Base-by-base conservation (phyloP, 495 filamentous ascomycete species). In the Aspergillus diversus region DNA sequence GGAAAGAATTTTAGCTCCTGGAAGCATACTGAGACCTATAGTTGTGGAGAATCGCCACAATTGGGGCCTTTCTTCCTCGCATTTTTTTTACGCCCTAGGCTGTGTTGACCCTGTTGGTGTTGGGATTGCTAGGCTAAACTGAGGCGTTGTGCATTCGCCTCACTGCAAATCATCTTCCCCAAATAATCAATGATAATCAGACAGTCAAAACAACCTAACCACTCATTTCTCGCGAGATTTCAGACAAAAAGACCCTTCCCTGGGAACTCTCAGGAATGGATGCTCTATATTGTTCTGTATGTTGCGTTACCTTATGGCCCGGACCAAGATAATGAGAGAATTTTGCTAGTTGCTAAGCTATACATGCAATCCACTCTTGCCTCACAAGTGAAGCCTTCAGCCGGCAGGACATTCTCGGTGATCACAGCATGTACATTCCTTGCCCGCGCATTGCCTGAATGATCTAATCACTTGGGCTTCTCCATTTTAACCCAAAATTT, bases 331-430 rank as follows among this genome's bases (percentile, higher is more conserved):
- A 43, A 11, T 43, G n/a, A 43, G 11, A 43, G 8, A 43, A 43
- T 43, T 27, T 27, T 27, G 8, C 39, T 13, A 43, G 4, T 11
- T 15, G n/a, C n/a, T 43, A 13, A 43, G 39, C 8, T 43, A 15
- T 43, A 43, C n/a, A 43, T 43, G 39, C 39, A 43, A 43, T 43
- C 39, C 39, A 43, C 39, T 43, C 39, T 43, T 43, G 39, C 39
- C 39, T 43, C 39, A 43, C 39, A 11, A 11, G 39, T 15, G n/a
- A 43, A 15, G 39, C 39, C 39, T 15, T 43, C 8, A 27, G 39
- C 39, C 7, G 11, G n/a, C n/a, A 43, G 8, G 4, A 43, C n/a
- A 11, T 43, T 15, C 39, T 43, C 11, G 39, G n/a, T 13, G n/a
- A 15, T 15, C 8, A 8, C 7, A 13, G 39, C 39, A 43, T 11